Evolutionary conservation across 2,329 filamentous ascomycete genomes (phyloP), one percentile per base, ranked within the genome.

Genomic region (Neofusicoccum umdonicola): DNA sequence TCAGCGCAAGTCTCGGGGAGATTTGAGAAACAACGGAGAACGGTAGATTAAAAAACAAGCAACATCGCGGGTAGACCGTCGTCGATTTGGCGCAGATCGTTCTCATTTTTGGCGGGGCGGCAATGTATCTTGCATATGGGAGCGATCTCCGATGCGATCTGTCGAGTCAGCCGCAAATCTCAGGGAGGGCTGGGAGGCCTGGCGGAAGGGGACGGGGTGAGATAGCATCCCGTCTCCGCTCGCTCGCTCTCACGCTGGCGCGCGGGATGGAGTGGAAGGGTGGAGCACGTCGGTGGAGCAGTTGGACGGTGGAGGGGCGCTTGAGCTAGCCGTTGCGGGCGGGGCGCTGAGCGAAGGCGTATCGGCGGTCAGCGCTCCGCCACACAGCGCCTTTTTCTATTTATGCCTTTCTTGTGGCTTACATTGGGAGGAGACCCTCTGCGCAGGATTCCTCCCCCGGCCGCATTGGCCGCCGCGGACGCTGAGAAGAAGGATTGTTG

Each of bases 111-210:
- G 54, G 54, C 8, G 27, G 22, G 22, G 54, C 54, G 56, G 42
- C 56, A 60, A 60, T 35, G 56, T 60, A 60, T 60, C 56, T 60
- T 47, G 56, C 56, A 60, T 60, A 37, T 5, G 42, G 13, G 12
- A 19, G 56, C 56, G 56, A 60, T 60, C 56, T 47, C 42, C 42
- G 50, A 31, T 31, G 27, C 27, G 27, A 45, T 45, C 31, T 34
- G 5, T 47, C 17, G 56, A 47, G 27, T 19, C 56, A 58, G 56
- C 56, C 56, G 56, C 56, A 60, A 34, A 37, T 47, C 22, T 35
- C 35, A 17, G 42, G 13, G n/a, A 39, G 6, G 27, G n/a, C 56
- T 37, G 19, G 56, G 15, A 13, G 54, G 54, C 37, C 39, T 44
- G 54, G 34, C 22, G 12, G 37, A 19, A 44, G 11, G 12, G 34